Percentiles rank a stretch among this genome's conserved stretches.
Evolutionary conservation across 768 basidiomycete genomes (phyloP).

Genomic region (Mrakia frigida): DNA sequence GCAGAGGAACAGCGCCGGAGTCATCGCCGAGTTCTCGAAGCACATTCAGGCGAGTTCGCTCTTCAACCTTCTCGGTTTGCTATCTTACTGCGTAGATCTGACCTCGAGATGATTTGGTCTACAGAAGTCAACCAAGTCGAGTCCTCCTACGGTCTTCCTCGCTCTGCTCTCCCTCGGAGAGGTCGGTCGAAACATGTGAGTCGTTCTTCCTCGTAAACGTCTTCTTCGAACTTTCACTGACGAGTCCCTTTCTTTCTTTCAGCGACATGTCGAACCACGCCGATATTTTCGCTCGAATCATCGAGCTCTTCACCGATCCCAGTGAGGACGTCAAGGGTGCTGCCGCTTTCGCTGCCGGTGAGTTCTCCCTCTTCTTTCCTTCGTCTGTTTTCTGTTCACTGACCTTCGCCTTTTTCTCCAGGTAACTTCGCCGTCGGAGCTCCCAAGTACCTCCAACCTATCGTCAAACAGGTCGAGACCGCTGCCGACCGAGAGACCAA

Average conservation of each 20-base stretch:
- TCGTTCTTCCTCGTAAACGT: conserved; percentile 29
- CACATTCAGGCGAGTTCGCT: conserved; percentile 60
- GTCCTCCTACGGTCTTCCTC: conserved; percentile 66
- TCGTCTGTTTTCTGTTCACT: neutral
- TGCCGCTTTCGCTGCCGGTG: conserved; percentile 89
- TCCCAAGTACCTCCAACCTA: conserved; percentile 78
- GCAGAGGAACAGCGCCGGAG: conserved; percentile 67
- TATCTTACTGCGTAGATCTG: neutral
- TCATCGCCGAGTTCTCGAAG: conserved; percentile 79
- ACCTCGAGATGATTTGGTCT: conserved; percentile 9
- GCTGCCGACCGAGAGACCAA: conserved; percentile 70
- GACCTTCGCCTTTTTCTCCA: conserved; percentile 37
- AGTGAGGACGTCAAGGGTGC: conserved; percentile 77
- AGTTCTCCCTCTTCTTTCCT: conserved; percentile 33
- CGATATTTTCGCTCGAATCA: conserved; percentile 40
- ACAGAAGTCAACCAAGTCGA: conserved; percentile 40
- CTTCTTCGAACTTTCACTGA: neutral
- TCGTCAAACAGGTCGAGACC: conserved; percentile 60
- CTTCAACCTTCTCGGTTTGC: neutral
- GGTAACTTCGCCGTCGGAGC: conserved; percentile 94
- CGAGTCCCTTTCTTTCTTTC: neutral
- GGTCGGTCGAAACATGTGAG: conserved; percentile 82
- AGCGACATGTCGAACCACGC: conserved; percentile 82
- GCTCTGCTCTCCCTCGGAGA: conserved; percentile 87
- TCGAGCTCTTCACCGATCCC: conserved; percentile 68